A percentile compares a stretch with the other conserved stretches of the same genome.
These are phyloP conservation scores for Lactifluus rugatus DNA, from an alignment of 768 basidiomycete genomes.

Conservation along the genomic window DNA sequence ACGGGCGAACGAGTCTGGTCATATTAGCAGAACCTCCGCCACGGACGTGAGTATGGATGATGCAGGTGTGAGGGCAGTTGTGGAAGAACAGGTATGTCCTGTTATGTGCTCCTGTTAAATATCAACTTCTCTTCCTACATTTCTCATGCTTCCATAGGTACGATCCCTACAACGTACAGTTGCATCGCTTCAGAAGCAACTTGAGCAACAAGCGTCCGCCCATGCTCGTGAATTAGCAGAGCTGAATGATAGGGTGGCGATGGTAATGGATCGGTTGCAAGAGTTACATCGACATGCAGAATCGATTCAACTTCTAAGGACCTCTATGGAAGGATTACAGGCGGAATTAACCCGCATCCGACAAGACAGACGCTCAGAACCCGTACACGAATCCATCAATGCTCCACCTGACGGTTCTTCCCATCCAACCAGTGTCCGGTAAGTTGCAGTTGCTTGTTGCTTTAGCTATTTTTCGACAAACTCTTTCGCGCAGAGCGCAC, in stretches of 20 bases:
- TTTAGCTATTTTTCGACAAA: neutral
- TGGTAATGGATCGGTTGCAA: conserved; percentile 12
- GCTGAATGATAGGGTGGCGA: conserved; percentile 12
- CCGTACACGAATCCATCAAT: conserved; percentile 10
- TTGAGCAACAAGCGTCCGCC: conserved; percentile 13
- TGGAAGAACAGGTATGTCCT: conserved; percentile 14
- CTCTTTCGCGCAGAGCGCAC: neutral
- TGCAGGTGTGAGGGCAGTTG: conserved; percentile 1
- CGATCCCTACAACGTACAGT: conserved; percentile 14
- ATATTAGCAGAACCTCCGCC: neutral
- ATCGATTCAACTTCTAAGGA: conserved; percentile 14
- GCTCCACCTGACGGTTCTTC: conserved; percentile 2
- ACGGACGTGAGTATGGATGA: neutral
- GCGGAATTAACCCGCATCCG: conserved; percentile 14
- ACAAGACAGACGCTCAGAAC: neutral
- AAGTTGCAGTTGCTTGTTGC: neutral
- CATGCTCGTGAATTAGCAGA: conserved; percentile 13
- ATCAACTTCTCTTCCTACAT: neutral
- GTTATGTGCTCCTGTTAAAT: neutral
- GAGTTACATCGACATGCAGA: conserved; percentile 14
- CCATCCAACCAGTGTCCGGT: conserved; percentile 4
- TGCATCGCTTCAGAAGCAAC: conserved; percentile 14
- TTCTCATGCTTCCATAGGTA: conserved; percentile 6
- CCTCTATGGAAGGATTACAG: conserved; percentile 15
- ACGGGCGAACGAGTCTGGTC: neutral